phyloP scores from a whole-genome alignment of 352 stramenopile genomes.

The Pythium sukuiense region DNA sequence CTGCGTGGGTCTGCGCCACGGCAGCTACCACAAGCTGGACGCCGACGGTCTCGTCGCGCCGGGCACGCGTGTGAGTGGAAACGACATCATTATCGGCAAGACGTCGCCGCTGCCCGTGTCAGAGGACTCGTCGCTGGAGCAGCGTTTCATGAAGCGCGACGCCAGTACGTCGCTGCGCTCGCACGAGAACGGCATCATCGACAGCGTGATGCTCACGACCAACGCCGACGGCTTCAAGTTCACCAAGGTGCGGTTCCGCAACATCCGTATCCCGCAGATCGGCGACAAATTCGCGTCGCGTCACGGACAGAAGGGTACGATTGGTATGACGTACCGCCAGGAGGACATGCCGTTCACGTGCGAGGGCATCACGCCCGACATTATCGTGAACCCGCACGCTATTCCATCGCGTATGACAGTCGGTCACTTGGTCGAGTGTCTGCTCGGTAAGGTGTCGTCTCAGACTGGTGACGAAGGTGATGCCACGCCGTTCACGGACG shows the following conservation, averaged over 20 bases:
- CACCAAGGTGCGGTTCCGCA: constrained; percentile 97
- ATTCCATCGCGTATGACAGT: constrained; percentile 99
- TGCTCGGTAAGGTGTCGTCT: constrained; percentile 98
- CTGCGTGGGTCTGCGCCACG: constrained; percentile 93
- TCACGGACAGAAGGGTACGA: constrained; percentile 93
- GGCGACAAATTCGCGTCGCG: constrained; percentile 98
- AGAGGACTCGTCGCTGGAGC: constrained; percentile 78
- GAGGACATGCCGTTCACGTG: constrained; percentile 99
- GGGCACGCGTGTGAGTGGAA: constrained; percentile 95
- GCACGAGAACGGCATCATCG: constrained; percentile 99
- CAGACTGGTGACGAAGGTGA: constrained; percentile 97
- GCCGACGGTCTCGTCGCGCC: constrained; percentile 96
- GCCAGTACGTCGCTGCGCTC: constrained; percentile 96
- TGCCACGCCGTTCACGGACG: constrained; percentile 98
- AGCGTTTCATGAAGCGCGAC: constrained; percentile 96
- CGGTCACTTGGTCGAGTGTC: constrained; percentile 99
- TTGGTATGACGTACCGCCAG: constrained; percentile 99
- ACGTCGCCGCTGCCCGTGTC: constrained; percentile 90
- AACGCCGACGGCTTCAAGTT: constrained; percentile 97
- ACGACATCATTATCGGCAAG: constrained; percentile 99
- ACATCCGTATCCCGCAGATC: constrained; percentile 98
- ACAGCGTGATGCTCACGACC: constrained; percentile 99
- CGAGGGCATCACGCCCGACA: constrained; percentile 99
- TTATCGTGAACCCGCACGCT: constrained; percentile 99
- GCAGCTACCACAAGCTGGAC: constrained; percentile 99